Conservation (phyloP, 1,284 basidiomycete species). For the Pascua guehoae region DNA sequence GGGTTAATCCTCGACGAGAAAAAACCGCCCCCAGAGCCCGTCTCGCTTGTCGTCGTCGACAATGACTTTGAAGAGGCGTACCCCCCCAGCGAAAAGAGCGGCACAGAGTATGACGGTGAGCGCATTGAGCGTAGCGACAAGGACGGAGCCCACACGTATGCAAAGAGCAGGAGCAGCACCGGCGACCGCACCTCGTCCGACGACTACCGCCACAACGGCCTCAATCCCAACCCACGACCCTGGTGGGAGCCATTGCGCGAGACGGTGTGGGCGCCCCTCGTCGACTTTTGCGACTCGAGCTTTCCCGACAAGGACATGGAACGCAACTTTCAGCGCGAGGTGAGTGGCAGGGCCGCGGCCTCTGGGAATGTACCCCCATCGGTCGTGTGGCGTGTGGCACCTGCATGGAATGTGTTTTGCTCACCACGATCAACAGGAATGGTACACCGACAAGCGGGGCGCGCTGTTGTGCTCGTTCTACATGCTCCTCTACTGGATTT, state of each 20-base stretch:
- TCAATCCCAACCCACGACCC: too few species aligned
- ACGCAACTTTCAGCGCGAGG: conserved; percentile 36
- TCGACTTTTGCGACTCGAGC: conserved; percentile 41
- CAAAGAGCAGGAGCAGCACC: too few species aligned
- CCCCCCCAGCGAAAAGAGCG: too few species aligned
- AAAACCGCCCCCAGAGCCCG: neutral
- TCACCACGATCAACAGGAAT: conserved; percentile 24
- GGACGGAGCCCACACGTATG: too few species aligned
- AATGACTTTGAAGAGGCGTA: neutral
- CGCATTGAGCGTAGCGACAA: too few species aligned
- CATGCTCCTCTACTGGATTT: conserved; percentile 39
- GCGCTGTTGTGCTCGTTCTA: conserved; percentile 27
- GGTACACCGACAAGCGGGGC: conserved; percentile 11
- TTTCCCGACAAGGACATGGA: conserved; percentile 44
- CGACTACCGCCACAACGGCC: too few species aligned
- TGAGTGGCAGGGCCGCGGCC: conserved; percentile 18
- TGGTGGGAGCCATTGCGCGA: too few species aligned
- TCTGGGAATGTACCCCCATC: neutral
- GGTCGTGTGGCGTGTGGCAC: conserved; percentile 38
- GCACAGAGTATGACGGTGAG: too few species aligned
- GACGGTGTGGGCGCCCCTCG: neutral
- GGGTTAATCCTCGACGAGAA: too few species aligned
- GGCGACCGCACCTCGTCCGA: too few species aligned
- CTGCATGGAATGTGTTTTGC: conserved; percentile 23
- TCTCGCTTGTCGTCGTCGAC: neutral